phyloP scores from a whole-genome alignment of 192 early-diverging fungal genomes.

The Tieghemiomyces parasiticus region DNA sequence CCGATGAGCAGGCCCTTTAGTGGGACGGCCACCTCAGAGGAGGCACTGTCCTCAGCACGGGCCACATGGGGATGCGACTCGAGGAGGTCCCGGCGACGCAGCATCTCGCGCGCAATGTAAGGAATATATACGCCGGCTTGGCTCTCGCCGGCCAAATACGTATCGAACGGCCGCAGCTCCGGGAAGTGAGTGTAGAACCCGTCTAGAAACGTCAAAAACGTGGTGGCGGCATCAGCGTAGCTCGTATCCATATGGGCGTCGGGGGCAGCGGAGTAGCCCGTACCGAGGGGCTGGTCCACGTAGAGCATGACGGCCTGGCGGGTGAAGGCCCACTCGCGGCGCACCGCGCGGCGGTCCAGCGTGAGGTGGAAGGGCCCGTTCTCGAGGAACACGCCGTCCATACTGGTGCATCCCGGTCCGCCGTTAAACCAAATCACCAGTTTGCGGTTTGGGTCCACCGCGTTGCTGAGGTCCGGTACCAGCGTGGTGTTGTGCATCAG shows the following conservation, averaged over 20 bases:
- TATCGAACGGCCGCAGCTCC: conserved; percentile 24
- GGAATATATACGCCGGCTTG: conserved; percentile 60
- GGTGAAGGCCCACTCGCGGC: conserved; percentile 21
- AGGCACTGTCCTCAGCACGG: no score
- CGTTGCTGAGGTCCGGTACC: not conserved
- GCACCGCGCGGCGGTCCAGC: conserved; percentile 16
- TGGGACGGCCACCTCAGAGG: conserved; percentile 13
- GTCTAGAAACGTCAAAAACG: conserved; percentile 36
- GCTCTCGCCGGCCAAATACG: conserved; percentile 62
- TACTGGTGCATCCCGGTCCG: conserved; percentile 41
- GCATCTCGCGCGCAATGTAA: conserved; percentile 40
- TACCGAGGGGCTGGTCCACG: conserved; percentile 54
- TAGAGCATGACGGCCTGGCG: conserved; percentile 32
- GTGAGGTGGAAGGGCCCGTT: conserved; percentile 42
- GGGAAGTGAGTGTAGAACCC: conserved; percentile 42
- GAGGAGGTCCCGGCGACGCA: conserved; percentile 21
- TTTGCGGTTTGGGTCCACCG: conserved; percentile 13
- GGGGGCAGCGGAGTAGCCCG: conserved; percentile 29
- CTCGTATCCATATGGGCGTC: conserved; percentile 13
- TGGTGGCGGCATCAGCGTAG: conserved; percentile 22
- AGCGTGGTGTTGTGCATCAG: conserved; percentile 25
- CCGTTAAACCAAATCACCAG: conserved; percentile 51
- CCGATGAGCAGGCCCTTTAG: conserved; percentile 44
- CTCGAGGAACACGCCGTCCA: conserved; percentile 53
- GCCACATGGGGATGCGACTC: no score